phyloP scores from a whole-genome alignment of 2,329 filamentous ascomycete genomes.

The Botrytis fabae region DNA sequence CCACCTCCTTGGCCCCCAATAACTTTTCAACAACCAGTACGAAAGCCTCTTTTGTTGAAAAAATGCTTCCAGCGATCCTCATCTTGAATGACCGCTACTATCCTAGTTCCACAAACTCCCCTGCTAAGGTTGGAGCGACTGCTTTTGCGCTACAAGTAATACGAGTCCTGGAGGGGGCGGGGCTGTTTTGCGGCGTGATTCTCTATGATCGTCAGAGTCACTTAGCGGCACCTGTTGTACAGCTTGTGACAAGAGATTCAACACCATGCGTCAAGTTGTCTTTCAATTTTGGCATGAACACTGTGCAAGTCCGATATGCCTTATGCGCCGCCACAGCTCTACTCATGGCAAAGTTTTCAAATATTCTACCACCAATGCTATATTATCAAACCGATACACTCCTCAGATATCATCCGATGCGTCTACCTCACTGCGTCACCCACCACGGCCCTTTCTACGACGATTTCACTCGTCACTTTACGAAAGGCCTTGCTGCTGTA shows the following conservation, averaged over 20 bases:
- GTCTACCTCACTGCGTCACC: conserved; percentile 26
- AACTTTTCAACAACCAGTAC: not conserved
- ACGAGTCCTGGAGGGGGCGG: conserved; percentile 23
- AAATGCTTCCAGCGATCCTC: conserved; percentile 27
- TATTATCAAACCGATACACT: conserved; percentile 29
- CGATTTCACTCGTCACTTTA: conserved; percentile 26
- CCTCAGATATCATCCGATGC: conserved; percentile 25
- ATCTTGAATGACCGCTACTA: conserved; percentile 26
- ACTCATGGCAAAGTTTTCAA: conserved; percentile 13
- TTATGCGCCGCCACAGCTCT: conserved; percentile 22
- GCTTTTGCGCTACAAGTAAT: conserved; percentile 26
- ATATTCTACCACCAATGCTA: conserved; percentile 21
- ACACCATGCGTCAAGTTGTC: conserved; percentile 22
- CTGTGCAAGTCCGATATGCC: conserved; percentile 24
- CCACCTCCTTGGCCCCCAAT: conserved; percentile 12
- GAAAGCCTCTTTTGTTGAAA: not conserved
- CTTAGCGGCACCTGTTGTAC: conserved; percentile 19
- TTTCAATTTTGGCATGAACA: conserved; percentile 26
- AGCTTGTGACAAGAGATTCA: conserved; percentile 21
- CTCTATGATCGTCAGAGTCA: conserved; percentile 26
- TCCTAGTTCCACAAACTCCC: conserved; percentile 22
- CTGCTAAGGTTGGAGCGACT: conserved; percentile 27
- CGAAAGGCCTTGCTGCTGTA: conserved; percentile 23
- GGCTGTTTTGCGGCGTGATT: conserved; percentile 26
- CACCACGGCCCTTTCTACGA: conserved; percentile 28